Evolutionary conservation across 106 monocot species (phyloP), one percentile per base, ranked within the genome.

Genomic region (Allium cepa): DNA sequence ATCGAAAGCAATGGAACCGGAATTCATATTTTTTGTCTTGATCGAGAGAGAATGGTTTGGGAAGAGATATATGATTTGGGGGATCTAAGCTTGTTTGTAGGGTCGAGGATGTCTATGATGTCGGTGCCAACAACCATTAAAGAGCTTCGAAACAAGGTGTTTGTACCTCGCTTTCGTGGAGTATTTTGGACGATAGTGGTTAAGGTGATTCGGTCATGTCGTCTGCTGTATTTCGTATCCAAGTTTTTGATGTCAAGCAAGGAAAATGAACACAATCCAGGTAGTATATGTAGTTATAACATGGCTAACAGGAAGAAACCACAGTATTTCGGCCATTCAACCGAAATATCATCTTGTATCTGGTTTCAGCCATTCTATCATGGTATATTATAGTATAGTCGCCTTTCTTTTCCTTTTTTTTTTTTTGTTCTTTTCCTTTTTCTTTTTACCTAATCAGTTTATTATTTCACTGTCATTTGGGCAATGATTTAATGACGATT

Each of bases 21-120:
- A 59, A 17, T 59, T 59, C 58, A 59, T 17, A 59, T 59, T 10
- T 59, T 59, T 59, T 17, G 58, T 10, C 16, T 59, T 14, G 58
- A 59, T 59, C 58, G 17, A 59, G 58, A 15, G 58, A 7, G 0
- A 8, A 14, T n/a, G 58, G 58, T 59, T 59, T 59, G 58, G 58
- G 58, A 59, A 17, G 16, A 8, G 16, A 8, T 59, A n/a, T 17
- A 59, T 7, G 17, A 17, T 1, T 59, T 59, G 11, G 58, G 58
- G 17, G 58, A 59, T 59, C 58, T 13, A 59, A 59, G 16, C 58
- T 14, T 59, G 58, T 59, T 59, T 59, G 11, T 59, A 17, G 58
- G 58, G 17, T 59, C 11, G 16, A 59, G 13, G 17, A 59, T 17
- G 58, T 59, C 58, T 15, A 8, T 59, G 7, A 8, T 59, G 17